A percentile compares a stretch with the other conserved stretches of the same genome.
Evolutionary conservation across 768 basidiomycete genomes (phyloP).

Genomic region (Russula foetens): DNA sequence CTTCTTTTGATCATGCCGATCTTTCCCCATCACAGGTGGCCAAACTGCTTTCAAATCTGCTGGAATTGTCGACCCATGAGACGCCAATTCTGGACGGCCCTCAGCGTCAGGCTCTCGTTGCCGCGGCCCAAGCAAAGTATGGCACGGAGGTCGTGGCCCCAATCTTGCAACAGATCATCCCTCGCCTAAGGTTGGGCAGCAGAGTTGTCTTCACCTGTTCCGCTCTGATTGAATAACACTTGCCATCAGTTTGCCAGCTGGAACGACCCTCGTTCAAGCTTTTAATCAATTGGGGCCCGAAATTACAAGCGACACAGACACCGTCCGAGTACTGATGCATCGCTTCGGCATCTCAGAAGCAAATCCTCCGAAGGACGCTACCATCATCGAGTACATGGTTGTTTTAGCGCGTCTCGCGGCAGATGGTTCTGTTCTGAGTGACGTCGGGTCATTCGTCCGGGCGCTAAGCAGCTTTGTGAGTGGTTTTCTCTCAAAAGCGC

Average conservation of each 20-base stretch:
- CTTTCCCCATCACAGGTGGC: constrained; percentile 64
- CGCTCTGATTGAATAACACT: constrained; percentile 15
- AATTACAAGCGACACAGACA: constrained; percentile 65
- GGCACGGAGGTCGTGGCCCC: constrained; percentile 69
- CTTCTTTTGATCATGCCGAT: constrained; percentile 77
- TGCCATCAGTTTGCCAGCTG: constrained; percentile 47
- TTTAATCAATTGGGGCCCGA: constrained; percentile 75
- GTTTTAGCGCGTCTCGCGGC: constrained; percentile 58
- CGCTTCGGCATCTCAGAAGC: constrained; percentile 70
- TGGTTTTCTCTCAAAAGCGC: constrained; percentile 16
- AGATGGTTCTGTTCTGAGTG: constrained; percentile 66
- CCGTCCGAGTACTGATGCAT: constrained; percentile 56
- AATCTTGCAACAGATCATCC: constrained; percentile 65
- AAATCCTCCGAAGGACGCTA: constrained; percentile 61
- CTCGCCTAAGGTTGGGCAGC: constrained; percentile 55
- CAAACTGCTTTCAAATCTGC: constrained; percentile 73
- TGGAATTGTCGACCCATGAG: constrained; percentile 63
- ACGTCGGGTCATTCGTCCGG: constrained; percentile 65
- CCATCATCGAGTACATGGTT: constrained; percentile 65
- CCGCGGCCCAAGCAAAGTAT: constrained; percentile 70
- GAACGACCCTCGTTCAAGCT: constrained; percentile 64
- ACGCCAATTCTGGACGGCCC: constrained; percentile 60
- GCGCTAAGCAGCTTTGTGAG: constrained; percentile 69
- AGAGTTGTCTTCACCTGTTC: constrained; percentile 3
- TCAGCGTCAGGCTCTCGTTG: constrained; percentile 69